These are phyloP conservation scores for Candida khao-thaluensis DNA, from an alignment of 805 yeast genomes.

Conservation along the genomic window DNA sequence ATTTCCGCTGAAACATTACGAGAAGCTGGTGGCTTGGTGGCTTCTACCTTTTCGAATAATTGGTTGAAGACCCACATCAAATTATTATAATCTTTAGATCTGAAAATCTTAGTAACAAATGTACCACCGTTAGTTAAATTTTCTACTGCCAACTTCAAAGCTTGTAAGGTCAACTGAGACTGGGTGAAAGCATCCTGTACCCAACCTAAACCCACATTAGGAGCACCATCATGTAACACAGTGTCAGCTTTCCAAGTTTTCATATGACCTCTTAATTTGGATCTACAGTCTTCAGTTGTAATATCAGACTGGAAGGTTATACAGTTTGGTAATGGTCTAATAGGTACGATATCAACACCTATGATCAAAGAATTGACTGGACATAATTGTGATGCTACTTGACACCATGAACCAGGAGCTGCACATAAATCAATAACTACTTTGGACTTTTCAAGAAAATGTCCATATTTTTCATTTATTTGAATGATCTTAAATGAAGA, in stretches of 20 bases:
- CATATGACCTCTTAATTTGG: conserved; percentile 90
- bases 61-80: conserved; percentile 97
- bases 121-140: conserved; percentile 90
- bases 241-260: conserved; percentile 99
- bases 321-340: conserved; percentile 92
- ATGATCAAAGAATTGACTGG: conserved; percentile 91
- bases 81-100: conserved; percentile 98
- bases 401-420: conserved; percentile 96
- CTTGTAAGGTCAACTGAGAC: conserved; percentile 91
- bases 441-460: conserved; percentile 88
- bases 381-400: conserved; percentile 91
- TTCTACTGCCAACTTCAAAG: conserved; percentile 90
- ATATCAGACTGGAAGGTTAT: conserved; percentile 95
- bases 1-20: conserved; percentile 99
- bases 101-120: conserved; percentile 92
- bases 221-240: conserved; percentile 99
- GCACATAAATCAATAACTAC: conserved; percentile 98
- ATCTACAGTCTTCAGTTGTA: conserved; percentile 96
- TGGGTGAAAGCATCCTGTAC: conserved; percentile 99
- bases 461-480: conserved; percentile 94
- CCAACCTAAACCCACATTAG: conserved; percentile 99
- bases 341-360: conserved; percentile 98
- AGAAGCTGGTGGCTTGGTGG: conserved; percentile 98
- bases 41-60: conserved; percentile 93
- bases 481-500: conserved; percentile 95